phyloP scores from a whole-genome alignment of 768 basidiomycete genomes.

The Podaxis mareebaensis region DNA sequence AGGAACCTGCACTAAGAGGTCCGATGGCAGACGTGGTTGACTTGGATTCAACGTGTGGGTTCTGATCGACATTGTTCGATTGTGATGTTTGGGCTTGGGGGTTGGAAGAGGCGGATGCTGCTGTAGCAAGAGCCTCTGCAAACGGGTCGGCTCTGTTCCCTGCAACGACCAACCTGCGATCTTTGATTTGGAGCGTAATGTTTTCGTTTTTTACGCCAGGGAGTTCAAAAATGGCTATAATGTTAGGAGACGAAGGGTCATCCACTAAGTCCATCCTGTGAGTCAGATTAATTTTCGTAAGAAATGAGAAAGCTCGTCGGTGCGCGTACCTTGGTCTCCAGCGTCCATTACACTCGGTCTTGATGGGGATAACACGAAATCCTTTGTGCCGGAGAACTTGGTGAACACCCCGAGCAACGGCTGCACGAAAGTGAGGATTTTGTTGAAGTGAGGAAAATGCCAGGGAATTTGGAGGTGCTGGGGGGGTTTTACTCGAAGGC shows the following conservation, averaged over 20 bases:
- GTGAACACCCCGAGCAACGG: conserved; percentile 27
- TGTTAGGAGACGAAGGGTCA: conserved; percentile 32
- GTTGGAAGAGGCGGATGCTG: conserved; percentile 11
- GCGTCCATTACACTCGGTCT: conserved; percentile 16
- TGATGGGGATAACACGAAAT: conserved; percentile 21
- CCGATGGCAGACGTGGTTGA: background rate
- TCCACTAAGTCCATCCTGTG: conserved; percentile 45
- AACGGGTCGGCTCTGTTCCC: conserved; percentile 33
- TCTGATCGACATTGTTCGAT: conserved; percentile 12
- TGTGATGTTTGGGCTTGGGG: background rate
- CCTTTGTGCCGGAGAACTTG: conserved; percentile 22
- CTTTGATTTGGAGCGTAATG: conserved; percentile 34
- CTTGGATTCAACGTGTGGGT: background rate
- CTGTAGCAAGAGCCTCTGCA: conserved; percentile 6
- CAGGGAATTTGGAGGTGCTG: conserved; percentile 5
- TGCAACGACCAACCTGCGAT: conserved; percentile 33
- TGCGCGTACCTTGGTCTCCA: conserved; percentile 27
- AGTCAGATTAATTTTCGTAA: conserved; percentile 7
- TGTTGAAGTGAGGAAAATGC: conserved; percentile 10
- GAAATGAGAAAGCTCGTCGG: background rate
- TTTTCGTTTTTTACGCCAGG: conserved; percentile 43
- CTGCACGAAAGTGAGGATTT: conserved; percentile 14
- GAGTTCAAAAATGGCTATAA: conserved; percentile 43
- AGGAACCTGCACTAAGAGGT: background rate
- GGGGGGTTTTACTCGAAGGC: conserved; percentile 10